phyloP scores from a whole-genome alignment of 108 stramenopile genomes.

The Nitzschia sp. region DNA sequence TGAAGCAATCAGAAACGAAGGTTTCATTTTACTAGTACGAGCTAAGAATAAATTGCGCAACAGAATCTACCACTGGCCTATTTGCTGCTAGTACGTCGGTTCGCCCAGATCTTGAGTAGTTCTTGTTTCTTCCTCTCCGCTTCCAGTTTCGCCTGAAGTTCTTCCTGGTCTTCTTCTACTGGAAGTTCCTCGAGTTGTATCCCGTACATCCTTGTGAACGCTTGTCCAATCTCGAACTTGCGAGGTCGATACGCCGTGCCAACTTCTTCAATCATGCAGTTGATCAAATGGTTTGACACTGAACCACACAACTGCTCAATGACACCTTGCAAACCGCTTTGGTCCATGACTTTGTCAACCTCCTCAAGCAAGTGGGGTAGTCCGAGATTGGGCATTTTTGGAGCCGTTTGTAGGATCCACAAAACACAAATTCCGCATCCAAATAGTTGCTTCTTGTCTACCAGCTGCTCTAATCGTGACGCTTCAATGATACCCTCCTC shows the following conservation, averaged over 20 bases:
- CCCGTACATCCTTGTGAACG: conserved; percentile 73
- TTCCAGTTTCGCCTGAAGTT: conserved; percentile 44
- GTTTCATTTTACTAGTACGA: too few relatives aligned
- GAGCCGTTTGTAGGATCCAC: conserved; percentile 62
- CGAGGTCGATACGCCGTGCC: conserved; percentile 72
- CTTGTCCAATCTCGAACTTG: conserved; percentile 78
- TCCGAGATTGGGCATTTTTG: conserved; percentile 47
- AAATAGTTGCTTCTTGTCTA: conserved; percentile 76
- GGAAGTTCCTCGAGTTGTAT: conserved; percentile 68
- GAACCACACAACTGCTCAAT: conserved; percentile 15
- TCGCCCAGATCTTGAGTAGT: conserved; percentile 72
- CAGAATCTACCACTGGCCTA: too few relatives aligned
- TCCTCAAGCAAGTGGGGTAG: conserved; percentile 51
- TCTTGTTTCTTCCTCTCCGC: conserved; percentile 58
- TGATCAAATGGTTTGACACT: conserved; percentile 7
- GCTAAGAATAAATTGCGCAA: too few relatives aligned
- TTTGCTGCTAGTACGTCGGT: conserved; percentile 24
- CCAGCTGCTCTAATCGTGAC: conserved; percentile 77
- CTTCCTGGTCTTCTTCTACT: conserved; percentile 38
- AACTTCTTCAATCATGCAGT: conserved; percentile 40
- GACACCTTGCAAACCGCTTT: conserved; percentile 43
- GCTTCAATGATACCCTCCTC: conserved; percentile 76
- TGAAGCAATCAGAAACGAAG: too few relatives aligned
- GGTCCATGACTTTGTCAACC: conserved; percentile 55
- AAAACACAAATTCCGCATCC: conserved; percentile 73